Base-by-base conservation (phyloP, 495 filamentous ascomycete species). In the Poronia punctata region DNA sequence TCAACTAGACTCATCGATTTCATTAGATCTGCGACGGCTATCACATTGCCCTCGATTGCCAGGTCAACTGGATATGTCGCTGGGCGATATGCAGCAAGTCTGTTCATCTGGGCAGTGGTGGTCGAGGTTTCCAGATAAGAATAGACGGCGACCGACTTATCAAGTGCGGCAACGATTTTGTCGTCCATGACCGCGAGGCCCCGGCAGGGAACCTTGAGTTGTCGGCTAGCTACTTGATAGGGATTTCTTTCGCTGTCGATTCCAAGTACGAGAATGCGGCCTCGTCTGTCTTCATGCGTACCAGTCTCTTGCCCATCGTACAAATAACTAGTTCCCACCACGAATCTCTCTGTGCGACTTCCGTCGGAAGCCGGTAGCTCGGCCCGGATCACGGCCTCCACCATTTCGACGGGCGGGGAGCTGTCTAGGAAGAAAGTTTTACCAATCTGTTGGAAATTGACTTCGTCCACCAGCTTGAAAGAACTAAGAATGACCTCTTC, bases 21-120 rank as follows among this genome's bases (percentile, higher is more conserved):
- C 88, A 95, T 97, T 26, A 99, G 66, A 50, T 99, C 92, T 1
- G 81, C 85, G 4, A 99, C 79, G 0, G 84, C 84, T 46, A 97
- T 90, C 19, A 76, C 70, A 41, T 83, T 73, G 10, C 64, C 77
- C 11, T 71, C 69, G 7, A 95, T 72, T 9, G 78, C 72, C n/a
- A 99, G 46, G 53, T 93, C 86, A 18, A 93, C 76, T 2, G 92
- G 93, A 20, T 84, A 84, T 0, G 86, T 95, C 14, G 88, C 78
- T 9, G 86, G 83, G 12, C 87, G 76, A 57, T 86, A 96, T 8
- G 75, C 77, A 28, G 82, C 82, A 7, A 81, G 46, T 53, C 80
- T 86, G 22, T 70, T 71, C 21, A 97, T 66, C 26, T 59, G 51
- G 8, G 54, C 77, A 40, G 63, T 69, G 36, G 54, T 70, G 37